Percentiles rank a stretch among this genome's conserved stretches.
These are phyloP conservation scores for Penicillium psychrosexuale DNA, from an alignment of 2,329 filamentous ascomycete genomes.

Conservation along the genomic window DNA sequence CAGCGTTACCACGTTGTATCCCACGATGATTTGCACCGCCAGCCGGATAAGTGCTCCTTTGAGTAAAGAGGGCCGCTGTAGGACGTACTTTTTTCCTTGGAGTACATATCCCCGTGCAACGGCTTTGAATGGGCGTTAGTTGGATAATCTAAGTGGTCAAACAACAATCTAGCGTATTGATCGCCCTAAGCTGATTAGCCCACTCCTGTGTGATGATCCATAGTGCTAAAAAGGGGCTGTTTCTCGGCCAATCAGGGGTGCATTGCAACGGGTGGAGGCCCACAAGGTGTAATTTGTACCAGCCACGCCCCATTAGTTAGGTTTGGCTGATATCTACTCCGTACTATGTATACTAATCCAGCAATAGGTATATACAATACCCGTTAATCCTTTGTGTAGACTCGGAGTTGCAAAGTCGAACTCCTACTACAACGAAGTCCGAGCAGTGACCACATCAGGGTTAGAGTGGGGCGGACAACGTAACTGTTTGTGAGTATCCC, in stretches of 20 bases:
- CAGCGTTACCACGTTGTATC: not conserved
- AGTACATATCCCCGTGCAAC: slow-evolving; percentile 5
- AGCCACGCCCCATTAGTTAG: not conserved
- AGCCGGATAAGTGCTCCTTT: not conserved
- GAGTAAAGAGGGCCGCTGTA: not conserved
- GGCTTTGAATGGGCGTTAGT: not conserved
- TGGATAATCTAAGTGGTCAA: not conserved
- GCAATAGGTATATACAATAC: not conserved
- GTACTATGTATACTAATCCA: not conserved
- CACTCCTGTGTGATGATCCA: slow-evolving; percentile 3
- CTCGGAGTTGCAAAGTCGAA: not conserved
- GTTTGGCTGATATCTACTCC: not conserved
- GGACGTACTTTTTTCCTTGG: not conserved
- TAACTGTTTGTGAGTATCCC: not conserved
- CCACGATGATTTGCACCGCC: not conserved
- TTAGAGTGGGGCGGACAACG: not conserved
- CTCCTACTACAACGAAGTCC: not conserved
- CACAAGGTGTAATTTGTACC: not conserved
- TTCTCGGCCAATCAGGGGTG: slow-evolving; percentile 9
- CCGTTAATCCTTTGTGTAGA: not conserved
- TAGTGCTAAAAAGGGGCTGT: slow-evolving; percentile 1
- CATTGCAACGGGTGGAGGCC: not conserved
- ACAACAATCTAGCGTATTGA: slow-evolving; percentile 2
- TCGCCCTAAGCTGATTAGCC: slow-evolving; percentile 7
- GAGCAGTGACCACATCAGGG: not conserved